These are phyloP conservation scores for Amanita muscaria DNA, from an alignment of 768 basidiomycete species.

Conservation along the genomic window DNA sequence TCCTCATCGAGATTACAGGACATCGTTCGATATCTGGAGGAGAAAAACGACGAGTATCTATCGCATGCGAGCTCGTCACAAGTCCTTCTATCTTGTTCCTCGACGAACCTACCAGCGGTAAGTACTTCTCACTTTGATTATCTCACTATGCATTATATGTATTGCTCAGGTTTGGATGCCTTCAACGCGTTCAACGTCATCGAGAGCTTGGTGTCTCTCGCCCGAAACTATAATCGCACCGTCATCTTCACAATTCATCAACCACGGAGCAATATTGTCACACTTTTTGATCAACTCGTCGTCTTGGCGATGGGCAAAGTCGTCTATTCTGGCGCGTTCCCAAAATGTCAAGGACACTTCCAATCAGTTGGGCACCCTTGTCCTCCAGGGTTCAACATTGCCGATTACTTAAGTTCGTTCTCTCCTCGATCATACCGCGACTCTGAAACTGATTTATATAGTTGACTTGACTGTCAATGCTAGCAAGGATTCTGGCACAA, in stretches of 20 bases:
- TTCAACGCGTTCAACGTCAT: slow-evolving; percentile 95
- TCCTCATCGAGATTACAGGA: slow-evolving; percentile 31
- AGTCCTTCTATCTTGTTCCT: slow-evolving; percentile 93
- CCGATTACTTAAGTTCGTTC: slow-evolving; percentile 85
- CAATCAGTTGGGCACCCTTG: slow-evolving; percentile 71
- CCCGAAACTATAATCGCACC: slow-evolving; percentile 84
- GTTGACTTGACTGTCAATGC: slow-evolving; percentile 70
- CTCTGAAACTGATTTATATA: slow-evolving; percentile 16
- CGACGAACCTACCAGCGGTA: slow-evolving; percentile 95
- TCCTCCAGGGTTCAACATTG: slow-evolving; percentile 93
- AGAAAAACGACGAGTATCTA: slow-evolving; percentile 93
- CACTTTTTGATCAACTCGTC: slow-evolving; percentile 87
- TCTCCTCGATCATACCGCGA: background rate
- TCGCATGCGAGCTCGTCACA: slow-evolving; percentile 97
- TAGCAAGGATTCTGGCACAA: slow-evolving; percentile 27
- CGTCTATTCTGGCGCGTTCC: slow-evolving; percentile 76
- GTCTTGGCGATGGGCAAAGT: slow-evolving; percentile 77
- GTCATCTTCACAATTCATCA: slow-evolving; percentile 98
- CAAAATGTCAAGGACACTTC: slow-evolving; percentile 75
- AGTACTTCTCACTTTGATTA: slow-evolving; percentile 16
- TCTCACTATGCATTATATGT: background rate
- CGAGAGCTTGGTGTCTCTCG: slow-evolving; percentile 78
- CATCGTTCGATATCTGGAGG: slow-evolving; percentile 92
- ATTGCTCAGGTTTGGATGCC: slow-evolving; percentile 68
- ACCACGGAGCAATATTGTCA: slow-evolving; percentile 94